Percentiles rank a stretch among this genome's conserved stretches.
Evolutionary conservation across 2,329 filamentous ascomycete genomes (phyloP).

Genomic region (Pseudophaeomoniella oleicola): DNA sequence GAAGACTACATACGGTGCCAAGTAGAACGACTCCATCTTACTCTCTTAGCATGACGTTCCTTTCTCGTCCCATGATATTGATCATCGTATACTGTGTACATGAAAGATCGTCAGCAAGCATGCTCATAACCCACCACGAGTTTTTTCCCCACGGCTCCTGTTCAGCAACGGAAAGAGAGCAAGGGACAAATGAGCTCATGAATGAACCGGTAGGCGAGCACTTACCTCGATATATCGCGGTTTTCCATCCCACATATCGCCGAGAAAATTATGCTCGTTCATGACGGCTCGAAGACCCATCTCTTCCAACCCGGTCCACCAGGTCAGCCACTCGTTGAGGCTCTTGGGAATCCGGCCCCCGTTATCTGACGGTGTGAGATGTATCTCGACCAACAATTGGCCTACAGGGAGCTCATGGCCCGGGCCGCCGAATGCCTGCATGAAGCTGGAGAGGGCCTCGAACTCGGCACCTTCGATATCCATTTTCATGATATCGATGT

Average conservation of each 20-base stretch:
- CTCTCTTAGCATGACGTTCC: background rate
- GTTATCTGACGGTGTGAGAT: background rate
- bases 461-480: conserved; percentile 7
- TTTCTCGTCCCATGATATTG: background rate
- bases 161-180: background rate
- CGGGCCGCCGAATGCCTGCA: conserved; percentile 2
- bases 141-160: background rate
- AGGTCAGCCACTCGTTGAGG: conserved; percentile 11
- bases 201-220: background rate
- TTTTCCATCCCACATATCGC: background rate
- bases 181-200: background rate
- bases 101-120: background rate
- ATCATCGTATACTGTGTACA: background rate
- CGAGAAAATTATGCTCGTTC: conserved; percentile 14
- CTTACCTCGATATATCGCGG: background rate
- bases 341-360: conserved; percentile 2
- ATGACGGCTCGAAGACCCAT: conserved; percentile 13
- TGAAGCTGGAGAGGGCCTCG: conserved; percentile 4
- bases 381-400: background rate
- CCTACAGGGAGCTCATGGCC: background rate
- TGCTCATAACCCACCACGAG: no score
- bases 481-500: conserved; percentile 7
- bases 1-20: no score
- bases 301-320: conserved; percentile 16
- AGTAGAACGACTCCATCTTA: background rate